Base-by-base conservation (phyloP, 495 filamentous ascomycete genomes). In the Lasiosphaeris hirsuta region DNA sequence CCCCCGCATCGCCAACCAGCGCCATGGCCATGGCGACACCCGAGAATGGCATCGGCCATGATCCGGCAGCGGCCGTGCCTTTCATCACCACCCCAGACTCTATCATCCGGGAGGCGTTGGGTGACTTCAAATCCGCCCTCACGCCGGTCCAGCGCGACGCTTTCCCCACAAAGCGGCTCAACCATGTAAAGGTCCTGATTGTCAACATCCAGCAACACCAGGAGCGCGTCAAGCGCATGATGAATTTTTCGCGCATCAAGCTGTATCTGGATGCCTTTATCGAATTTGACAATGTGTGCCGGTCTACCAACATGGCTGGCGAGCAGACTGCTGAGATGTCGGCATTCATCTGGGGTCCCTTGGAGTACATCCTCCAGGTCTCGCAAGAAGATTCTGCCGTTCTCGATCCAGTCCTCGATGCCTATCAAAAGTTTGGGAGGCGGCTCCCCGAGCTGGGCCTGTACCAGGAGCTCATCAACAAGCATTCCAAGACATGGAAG, bases 241-340 rank as follows among this genome's bases (percentile, higher is more conserved):
- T 61, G 46, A 73, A 78, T 56, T 50, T 78, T 17, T 58, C 56
- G 4, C 57, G 74, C 34, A 62, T 77, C 11, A 39, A 69, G 36
- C 54, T 64, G 13, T 79, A 77, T 44, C 56, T 81, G 1, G 67
- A 74, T 35, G 70, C 68, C 3, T 78, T 81, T 57, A 59, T 63
- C 3, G 66, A 75, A 49, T 78, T 69, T 51, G 68, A 70, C 10
- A 40, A 15, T 4, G 54, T 57, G 7, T 65, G 60, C 43, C 67
- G 64, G 48, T 63, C 74, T 9, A 59, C 76, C n/a, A 65, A 77
- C n/a, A 64, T 76, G 0, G 74, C 73, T 43, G 42, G 66, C 5
- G 72, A 76, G 36, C 57, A 42, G 7, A 5, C 54, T 10, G 59
- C 62, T 0, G 57, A 68, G 10, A 56, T 77, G 15, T 50, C 78